A percentile compares a stretch with the other conserved stretches of the same genome.
Conservation (phyloP, 2,329 filamentous ascomycete genomes). For the Pestalotiopsis sp. region DNA sequence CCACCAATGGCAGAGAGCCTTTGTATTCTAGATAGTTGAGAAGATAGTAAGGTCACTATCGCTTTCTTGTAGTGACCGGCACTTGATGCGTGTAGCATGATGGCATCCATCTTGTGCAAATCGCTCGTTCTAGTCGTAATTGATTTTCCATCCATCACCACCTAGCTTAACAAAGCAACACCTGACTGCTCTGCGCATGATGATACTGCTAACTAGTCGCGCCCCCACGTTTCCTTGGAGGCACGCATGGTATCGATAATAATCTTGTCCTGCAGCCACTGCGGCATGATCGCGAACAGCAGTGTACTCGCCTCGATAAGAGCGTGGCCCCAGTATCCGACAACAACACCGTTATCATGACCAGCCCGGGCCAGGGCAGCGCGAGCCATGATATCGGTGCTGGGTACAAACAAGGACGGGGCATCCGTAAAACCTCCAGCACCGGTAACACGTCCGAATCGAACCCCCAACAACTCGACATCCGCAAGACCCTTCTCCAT, state of each 20-base stretch:
- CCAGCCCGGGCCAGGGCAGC: slow-evolving; percentile 21
- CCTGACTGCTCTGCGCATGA: too few species aligned
- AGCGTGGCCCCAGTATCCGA: slow-evolving; percentile 25
- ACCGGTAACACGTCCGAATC: neutral
- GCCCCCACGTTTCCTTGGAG: too few species aligned
- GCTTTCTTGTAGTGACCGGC: too few species aligned
- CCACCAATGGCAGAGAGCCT: too few species aligned
- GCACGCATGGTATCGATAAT: neutral
- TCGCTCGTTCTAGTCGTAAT: too few species aligned
- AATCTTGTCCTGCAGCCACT: neutral
- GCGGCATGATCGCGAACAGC: neutral
- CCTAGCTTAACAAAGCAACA: too few species aligned
- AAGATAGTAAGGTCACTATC: too few species aligned
- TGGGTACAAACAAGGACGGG: neutral
- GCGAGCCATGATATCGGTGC: neutral
- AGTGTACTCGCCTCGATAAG: slow-evolving; percentile 12
- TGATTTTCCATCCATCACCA: too few species aligned
- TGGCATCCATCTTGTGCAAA: too few species aligned
- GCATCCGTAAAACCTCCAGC: neutral
- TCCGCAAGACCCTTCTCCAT: neutral
- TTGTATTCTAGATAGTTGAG: too few species aligned
- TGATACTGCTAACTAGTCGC: too few species aligned
- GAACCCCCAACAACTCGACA: neutral
- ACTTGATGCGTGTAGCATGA: too few species aligned
- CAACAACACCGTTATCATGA: slow-evolving; percentile 19